Conservation (phyloP, 805 yeast species). For the Torulaspora quercuum region DNA sequence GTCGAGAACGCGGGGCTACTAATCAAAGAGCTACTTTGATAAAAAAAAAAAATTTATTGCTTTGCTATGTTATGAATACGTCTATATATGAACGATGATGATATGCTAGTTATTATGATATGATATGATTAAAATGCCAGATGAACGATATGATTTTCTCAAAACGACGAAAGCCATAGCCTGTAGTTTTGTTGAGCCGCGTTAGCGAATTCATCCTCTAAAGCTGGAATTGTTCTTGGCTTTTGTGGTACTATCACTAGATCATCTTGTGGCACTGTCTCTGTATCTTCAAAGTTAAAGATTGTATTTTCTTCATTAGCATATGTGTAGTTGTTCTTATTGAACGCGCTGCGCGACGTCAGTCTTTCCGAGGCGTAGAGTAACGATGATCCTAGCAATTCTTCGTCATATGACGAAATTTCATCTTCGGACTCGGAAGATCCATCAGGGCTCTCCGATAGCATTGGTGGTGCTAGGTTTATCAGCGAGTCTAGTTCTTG, state of each 20-base stretch:
- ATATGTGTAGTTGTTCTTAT: neutral
- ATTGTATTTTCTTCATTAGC: constrained; percentile 9
- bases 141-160: too few species aligned
- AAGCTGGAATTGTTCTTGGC: constrained; percentile 7
- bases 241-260: constrained; percentile 2
- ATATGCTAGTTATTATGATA: too few species aligned
- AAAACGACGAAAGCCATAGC: constrained; percentile 22
- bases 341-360: neutral
- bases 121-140: too few species aligned
- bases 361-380: constrained; percentile 7
- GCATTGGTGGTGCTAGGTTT: constrained; percentile 17
- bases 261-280: constrained; percentile 5
- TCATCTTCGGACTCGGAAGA: constrained; percentile 9
- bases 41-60: too few species aligned
- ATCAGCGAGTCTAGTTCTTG: too few species aligned
- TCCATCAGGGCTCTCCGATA: constrained; percentile 12
- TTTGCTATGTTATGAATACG: too few species aligned
- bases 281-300: constrained; percentile 20
- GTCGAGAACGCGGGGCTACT: too few species aligned
- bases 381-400: constrained; percentile 10
- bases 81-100: too few species aligned
- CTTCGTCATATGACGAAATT: constrained; percentile 11
- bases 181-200: constrained; percentile 35
- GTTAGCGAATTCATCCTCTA: constrained; percentile 22
- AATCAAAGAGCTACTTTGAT: too few species aligned